phyloP scores from a whole-genome alignment of 805 yeast species.

The Starmerella riodocensis region DNA sequence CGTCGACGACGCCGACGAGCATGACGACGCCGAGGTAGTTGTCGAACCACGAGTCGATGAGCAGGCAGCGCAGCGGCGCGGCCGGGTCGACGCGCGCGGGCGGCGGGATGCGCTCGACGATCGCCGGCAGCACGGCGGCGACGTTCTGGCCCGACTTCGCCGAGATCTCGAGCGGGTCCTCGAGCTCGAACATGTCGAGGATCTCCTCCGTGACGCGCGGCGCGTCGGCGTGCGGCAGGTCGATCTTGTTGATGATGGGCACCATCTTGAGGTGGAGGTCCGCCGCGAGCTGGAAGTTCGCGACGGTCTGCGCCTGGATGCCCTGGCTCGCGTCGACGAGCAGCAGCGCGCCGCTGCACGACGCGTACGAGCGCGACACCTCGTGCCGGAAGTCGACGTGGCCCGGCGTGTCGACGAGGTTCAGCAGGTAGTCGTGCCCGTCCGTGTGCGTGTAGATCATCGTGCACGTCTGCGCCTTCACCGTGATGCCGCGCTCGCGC shows the following conservation, averaged over 20 bases:
- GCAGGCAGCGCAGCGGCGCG: conserved; percentile 52
- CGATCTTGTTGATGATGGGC: conserved; percentile 87
- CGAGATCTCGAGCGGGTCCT: conserved; percentile 65
- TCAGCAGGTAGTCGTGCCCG: conserved; percentile 65
- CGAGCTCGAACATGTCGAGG: conserved; percentile 60
- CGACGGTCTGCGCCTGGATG: conserved; percentile 97
- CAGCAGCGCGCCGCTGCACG: conserved; percentile 86
- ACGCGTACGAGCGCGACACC: conserved; percentile 85
- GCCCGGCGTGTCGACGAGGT: conserved; percentile 94
- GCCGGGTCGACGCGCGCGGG: conserved; percentile 34
- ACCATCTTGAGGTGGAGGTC: conserved; percentile 67
- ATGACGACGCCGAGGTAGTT: conserved; percentile 81
- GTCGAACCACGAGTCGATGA: conserved; percentile 98
- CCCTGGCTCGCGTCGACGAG: conserved; percentile 94
- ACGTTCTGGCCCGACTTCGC: conserved; percentile 86
- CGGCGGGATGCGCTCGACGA: conserved; percentile 66
- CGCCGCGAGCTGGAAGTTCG: conserved; percentile 82
- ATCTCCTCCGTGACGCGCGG: conserved; percentile 72
- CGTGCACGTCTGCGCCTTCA: conserved; percentile 91
- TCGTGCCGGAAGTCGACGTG: conserved; percentile 94
- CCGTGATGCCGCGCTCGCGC: conserved; percentile 90
- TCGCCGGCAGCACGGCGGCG: conserved; percentile 62
- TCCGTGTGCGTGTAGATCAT: conserved; percentile 61
- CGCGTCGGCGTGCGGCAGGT: conserved; percentile 75
- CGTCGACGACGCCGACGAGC: conserved; percentile 75